Evolutionary conservation across 2,329 filamentous ascomycete genomes (phyloP), one percentile per base, ranked within the genome.

Genomic region (Microdochium bolleyi): DNA sequence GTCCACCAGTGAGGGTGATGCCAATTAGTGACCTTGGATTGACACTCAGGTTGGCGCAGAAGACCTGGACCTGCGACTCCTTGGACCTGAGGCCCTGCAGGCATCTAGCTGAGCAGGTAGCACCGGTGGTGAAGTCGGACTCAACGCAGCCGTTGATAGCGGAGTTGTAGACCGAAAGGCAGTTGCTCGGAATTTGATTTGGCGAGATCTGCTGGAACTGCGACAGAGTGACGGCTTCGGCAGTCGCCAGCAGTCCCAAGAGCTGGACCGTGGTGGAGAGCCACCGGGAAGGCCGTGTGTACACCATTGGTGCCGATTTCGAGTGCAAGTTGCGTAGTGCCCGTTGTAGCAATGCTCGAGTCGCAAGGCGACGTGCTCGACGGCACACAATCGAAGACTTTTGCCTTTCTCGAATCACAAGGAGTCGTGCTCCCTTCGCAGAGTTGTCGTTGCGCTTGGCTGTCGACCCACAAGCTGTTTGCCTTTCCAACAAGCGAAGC

Each of bases 121-220:
- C 57, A 11, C 57, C 58, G 21, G 54, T 52, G n/a, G 51, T 52
- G 46, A 65, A 64, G 52, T 64, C 63, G 13, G 46, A 53, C 24
- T 51, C 51, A 14, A 56, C 54, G 46, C 63, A 65, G 22, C 61
- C 61, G 9, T 48, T 49, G 56, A 65, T 63, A 1, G 55, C 52
- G 24, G 41, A 54, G 24, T 58, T 57, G 51, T 65, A 65, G 16
- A 60, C 62, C 24, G 51, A 38, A 32, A 64, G 59, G 50, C 63
- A 65, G n/a, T 57, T 56, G 11, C 27, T 58, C 10, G 61, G 55
- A 49, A 64, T 58, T 37, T 59, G 57, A 19, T 59, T 52, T 49
- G 63, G 60, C n/a, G 58, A 57, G 34, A 65, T 60, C 21, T 53
- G 16, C 48, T 65, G 63, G 34, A 65, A 64, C 22, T 63, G 56